Base-by-base conservation (phyloP, 768 basidiomycete species). In the Trametes maxima region DNA sequence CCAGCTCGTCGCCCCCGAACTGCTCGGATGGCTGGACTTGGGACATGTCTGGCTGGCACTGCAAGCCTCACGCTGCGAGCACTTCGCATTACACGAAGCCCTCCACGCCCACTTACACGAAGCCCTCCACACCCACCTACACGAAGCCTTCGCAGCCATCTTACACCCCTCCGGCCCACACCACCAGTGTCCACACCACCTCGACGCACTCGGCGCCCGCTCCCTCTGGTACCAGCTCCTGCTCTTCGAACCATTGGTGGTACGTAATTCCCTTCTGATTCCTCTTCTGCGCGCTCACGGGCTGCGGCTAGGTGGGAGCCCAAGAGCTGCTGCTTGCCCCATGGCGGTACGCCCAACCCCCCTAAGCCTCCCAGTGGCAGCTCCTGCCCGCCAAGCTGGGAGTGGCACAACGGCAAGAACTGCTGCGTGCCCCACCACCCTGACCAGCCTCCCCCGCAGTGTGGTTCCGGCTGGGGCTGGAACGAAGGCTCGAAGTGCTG, bases 381-480 rank as follows among this genome's bases (percentile, higher is more conserved):
- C 13, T 83, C 82, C 72, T 84, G 82, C 37, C 65, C 70, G n/a
- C 74, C 77, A 22, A 73, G 71, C 51, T 80, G 82, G 73, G 83
- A 82, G 68, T 86, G 84, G 84, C 71, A 74, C 60, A 54, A 63
- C 5, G 72, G 71, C 22, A 75, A 81, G 66, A 73, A 76, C 21
- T 86, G 83, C 74, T 87, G 85, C 69, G 77, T 80, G 24, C 85
- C 86, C 55, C 71, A 71, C 48, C 67, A 78, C 62, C 80, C 80
- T 16, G 72, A 74, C 63, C 72, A 72, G 21, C 80, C 83, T 37
- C 72, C 77, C 44, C 62, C 62, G 48, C 64, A 69, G 59, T 87
- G 85, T 72, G 68, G 65, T 12, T 71, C 66, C 13, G 76, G 75
- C 46, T 82, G 80, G 77, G 63, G 65, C 21, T 88, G 85, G 87